Evolutionary conservation across 225 moss, liverwort and hornwort species (phyloP).

Genomic region (Physcomitrellopsis africana): DNA sequence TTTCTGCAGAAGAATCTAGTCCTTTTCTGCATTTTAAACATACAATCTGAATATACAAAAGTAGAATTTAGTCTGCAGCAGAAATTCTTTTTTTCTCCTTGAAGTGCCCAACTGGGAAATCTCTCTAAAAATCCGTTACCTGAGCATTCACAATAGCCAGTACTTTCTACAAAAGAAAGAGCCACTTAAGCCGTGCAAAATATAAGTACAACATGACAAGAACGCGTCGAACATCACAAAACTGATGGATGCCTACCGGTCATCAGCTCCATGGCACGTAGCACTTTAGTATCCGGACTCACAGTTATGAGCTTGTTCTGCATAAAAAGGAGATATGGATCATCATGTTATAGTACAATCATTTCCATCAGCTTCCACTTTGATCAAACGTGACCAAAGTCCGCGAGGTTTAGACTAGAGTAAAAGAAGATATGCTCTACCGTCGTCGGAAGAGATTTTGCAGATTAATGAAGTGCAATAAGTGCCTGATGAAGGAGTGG

Average conservation of each 20-base stretch:
- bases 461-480: background rate
- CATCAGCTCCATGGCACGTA: slow-evolving; percentile 93
- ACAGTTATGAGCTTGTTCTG: slow-evolving; percentile 54
- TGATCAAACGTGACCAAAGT: background rate
- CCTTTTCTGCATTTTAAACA: too few species aligned
- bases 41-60: too few species aligned
- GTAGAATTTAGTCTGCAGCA: too few species aligned
- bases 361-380: background rate
- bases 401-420: background rate
- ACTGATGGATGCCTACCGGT: slow-evolving; percentile 53
- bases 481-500: background rate
- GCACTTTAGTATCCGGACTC: slow-evolving; percentile 84
- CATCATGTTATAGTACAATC: background rate
- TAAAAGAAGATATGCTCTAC: background rate
- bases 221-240: background rate
- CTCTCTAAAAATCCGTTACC: too few species aligned
- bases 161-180: too few species aligned
- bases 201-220: background rate
- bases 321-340: slow-evolving; percentile 5
- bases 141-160: too few species aligned
- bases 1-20: too few species aligned
- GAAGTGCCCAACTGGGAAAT: too few species aligned
- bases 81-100: too few species aligned
- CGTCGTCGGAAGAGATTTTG: background rate
- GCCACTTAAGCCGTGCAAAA: too few species aligned